Percentiles rank a stretch among this genome's conserved stretches.
phyloP scores from a whole-genome alignment of 768 basidiomycete genomes.

The Macrocybe gigantea region DNA sequence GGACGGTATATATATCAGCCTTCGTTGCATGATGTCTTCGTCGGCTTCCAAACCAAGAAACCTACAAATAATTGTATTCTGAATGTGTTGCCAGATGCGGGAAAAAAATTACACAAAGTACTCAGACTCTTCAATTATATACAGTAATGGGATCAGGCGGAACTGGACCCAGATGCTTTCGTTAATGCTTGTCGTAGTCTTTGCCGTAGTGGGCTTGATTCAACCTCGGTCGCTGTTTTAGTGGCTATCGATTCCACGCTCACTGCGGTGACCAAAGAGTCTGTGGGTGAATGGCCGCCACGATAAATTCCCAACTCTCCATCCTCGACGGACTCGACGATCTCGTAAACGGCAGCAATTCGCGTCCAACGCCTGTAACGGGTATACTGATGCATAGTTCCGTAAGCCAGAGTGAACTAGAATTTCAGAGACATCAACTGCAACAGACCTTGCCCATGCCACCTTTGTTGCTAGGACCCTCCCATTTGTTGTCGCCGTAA shows the following conservation, averaged over 20 bases:
- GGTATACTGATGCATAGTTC: conserved; percentile 57
- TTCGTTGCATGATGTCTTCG: no score
- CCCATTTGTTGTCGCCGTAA: conserved; percentile 96
- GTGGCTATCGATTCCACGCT: no score
- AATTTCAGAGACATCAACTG: neutral
- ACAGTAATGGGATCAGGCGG: neutral
- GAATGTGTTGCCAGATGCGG: no score
- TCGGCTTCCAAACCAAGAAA: no score
- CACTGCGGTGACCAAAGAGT: no score
- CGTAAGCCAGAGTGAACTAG: conserved; percentile 1
- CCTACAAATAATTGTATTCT: no score
- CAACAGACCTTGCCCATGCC: conserved; percentile 74
- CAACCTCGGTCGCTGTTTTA: conserved; percentile 5
- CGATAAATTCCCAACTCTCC: conserved; percentile 25
- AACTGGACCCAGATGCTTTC: conserved; percentile 11
- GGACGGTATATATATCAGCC: no score
- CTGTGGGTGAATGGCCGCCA: no score
- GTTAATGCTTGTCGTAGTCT: conserved; percentile 21
- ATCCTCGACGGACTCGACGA: conserved; percentile 47
- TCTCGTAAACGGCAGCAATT: conserved; percentile 72
- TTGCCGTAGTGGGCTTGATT: conserved; percentile 19
- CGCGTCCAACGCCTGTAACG: conserved; percentile 84
- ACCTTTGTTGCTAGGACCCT: conserved; percentile 64
- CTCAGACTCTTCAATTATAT: neutral
- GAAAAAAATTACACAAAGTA: no score